phyloP scores from a whole-genome alignment of 805 yeast genomes.

The Kuraishia ogatae region DNA sequence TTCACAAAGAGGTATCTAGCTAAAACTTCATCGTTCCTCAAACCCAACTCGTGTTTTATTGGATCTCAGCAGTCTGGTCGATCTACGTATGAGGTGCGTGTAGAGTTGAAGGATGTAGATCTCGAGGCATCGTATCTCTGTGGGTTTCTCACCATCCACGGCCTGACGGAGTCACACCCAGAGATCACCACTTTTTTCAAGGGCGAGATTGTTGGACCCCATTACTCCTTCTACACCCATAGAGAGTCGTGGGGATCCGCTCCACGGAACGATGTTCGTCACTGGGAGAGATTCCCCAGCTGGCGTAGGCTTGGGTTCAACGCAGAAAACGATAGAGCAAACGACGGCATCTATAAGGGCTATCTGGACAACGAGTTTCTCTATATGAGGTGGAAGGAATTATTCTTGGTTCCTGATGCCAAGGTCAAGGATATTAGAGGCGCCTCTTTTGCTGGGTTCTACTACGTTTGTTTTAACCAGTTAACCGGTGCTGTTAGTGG shows the following conservation, averaged over 20 bases:
- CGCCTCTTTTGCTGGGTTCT: conserved; percentile 90
- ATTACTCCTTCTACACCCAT: conserved; percentile 48
- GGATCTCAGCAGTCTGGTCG: conserved; percentile 70
- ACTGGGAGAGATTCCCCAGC: conserved; percentile 47
- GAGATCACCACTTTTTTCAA: conserved; percentile 63
- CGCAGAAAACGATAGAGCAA: conserved; percentile 19
- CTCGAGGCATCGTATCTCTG: conserved; percentile 38
- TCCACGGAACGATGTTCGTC: conserved; percentile 44
- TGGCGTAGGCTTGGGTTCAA: conserved; percentile 25
- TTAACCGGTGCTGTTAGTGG: conserved; percentile 70
- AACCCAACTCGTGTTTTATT: conserved; percentile 51
- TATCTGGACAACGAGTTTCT: conserved; percentile 36
- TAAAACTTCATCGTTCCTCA: conserved; percentile 32
- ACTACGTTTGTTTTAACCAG: conserved; percentile 79
- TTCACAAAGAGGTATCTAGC: not conserved
- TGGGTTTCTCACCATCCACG: conserved; percentile 59
- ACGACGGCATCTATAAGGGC: conserved; percentile 15
- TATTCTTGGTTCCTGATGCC: conserved; percentile 77
- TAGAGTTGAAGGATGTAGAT: conserved; percentile 65
- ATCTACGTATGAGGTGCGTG: conserved; percentile 56
- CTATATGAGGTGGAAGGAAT: conserved; percentile 95
- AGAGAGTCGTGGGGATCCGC: conserved; percentile 46
- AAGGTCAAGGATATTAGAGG: conserved; percentile 48
- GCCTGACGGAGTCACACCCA: conserved; percentile 54
- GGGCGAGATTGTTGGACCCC: conserved; percentile 61